These are phyloP conservation scores for Vanderwaltozyma polyspora DNA, from an alignment of 805 yeast genomes.

Conservation along the genomic window DNA sequence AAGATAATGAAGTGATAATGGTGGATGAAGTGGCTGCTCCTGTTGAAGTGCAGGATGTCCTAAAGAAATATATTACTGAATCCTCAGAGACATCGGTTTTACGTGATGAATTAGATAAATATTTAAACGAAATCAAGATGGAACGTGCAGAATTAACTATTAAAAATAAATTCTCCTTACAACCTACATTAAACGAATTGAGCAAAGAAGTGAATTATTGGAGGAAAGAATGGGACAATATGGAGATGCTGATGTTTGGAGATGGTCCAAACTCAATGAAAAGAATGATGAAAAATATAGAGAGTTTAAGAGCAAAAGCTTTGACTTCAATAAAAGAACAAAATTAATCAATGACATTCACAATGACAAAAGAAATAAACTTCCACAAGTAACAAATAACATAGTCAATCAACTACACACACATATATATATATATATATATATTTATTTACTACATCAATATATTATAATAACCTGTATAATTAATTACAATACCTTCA, in stretches of 20 bases:
- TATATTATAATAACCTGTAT: too few relatives aligned
- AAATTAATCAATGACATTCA: neutral
- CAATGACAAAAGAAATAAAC: too few relatives aligned
- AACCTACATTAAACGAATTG: constrained; percentile 11
- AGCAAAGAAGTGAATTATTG: constrained; percentile 22
- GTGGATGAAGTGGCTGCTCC: constrained; percentile 18
- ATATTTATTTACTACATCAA: too few relatives aligned
- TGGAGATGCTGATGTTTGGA: constrained; percentile 25
- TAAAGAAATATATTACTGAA: constrained; percentile 12
- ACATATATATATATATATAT: too few relatives aligned
- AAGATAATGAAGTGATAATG: constrained; percentile 11
- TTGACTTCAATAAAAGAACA: neutral
- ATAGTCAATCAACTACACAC: too few relatives aligned
- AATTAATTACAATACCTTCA: too few relatives aligned
- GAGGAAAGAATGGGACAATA: constrained; percentile 22
- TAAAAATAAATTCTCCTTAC: constrained; percentile 21
- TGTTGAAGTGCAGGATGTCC: constrained; percentile 8
- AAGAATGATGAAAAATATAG: constrained; percentile 20
- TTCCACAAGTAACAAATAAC: too few relatives aligned
- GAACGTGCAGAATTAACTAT: constrained; percentile 22
- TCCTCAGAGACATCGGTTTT: constrained; percentile 7
- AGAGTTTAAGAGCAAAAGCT: constrained; percentile 9
- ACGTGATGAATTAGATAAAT: constrained; percentile 10
- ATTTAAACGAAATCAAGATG: constrained; percentile 21
- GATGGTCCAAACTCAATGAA: constrained; percentile 21